Base-by-base conservation (phyloP, 768 basidiomycete genomes). In the Hydnomerulius pinastri region DNA sequence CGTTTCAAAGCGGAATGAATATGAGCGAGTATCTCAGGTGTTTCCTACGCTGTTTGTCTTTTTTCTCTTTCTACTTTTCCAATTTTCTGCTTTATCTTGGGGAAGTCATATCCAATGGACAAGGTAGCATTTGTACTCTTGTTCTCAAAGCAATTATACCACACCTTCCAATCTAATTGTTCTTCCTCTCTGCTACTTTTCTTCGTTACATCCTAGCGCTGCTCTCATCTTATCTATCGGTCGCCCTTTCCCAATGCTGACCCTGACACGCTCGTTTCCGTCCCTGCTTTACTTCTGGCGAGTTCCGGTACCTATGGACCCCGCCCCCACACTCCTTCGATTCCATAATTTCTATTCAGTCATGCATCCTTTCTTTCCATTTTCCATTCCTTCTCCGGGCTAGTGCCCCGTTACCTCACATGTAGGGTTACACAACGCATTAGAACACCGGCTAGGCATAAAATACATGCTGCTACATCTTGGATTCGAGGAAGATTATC, bases 1-100 rank as follows among this genome's bases (percentile, higher is more conserved):
- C 64, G 68, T 39, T 82, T 82, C 71, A 78, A 77, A 57, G 59
- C 71, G 6, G 76, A 77, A 53, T 76, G 17, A 65, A 52, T 27
- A 21, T 37, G 42, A 40, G 46, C 40, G 15, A 21, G 18, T 20
- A n/a, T n/a, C n/a, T n/a, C n/a, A n/a, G n/a, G n/a, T 29, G 13
- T 48, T 29, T 25, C 9, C 4, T 24, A n/a, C n/a, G n/a, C n/a
- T 33, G 17, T 41, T 13, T n/a, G 8, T 4, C 29, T 38, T 53
- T 27, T 25, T 21, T 25, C 13, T 32, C 13, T 21, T 30, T 27
- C 27, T 44, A 10, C 33, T 37, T 13, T 54, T 51, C 44, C 32
- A 39, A 33, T 13, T 51, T 35, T 30, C 23, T 51, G 50, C 58
- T 57, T 63, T 43, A 45, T 56, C 27, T 57, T 43, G 18, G 50